phyloP scores from a whole-genome alignment of 2,329 filamentous ascomycete genomes.

The Magnaporthiopsis incrustans region DNA sequence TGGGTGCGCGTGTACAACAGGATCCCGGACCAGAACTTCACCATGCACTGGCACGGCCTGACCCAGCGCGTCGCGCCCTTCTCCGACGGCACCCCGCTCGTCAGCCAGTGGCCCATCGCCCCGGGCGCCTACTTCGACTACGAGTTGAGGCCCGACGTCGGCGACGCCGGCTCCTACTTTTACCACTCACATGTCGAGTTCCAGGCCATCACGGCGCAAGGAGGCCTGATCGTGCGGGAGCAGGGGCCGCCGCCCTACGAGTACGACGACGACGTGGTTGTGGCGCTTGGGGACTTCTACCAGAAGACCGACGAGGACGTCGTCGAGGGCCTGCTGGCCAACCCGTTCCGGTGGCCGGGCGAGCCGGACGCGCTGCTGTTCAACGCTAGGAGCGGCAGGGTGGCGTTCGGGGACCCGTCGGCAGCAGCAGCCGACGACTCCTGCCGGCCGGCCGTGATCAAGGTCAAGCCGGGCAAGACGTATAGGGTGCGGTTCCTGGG shows the following conservation, averaged over 20 bases:
- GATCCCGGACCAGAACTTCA: constrained; percentile 43
- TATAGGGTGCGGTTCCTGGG: constrained; percentile 57
- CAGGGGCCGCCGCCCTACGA: constrained; percentile 38
- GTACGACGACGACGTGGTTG: constrained; percentile 53
- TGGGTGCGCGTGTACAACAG: constrained; percentile 55
- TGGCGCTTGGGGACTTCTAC: constrained; percentile 51
- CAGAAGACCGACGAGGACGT: constrained; percentile 43
- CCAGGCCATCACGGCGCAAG: constrained; percentile 50
- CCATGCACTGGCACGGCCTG: constrained; percentile 64
- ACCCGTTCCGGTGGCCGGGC: constrained; percentile 49
- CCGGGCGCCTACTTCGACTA: constrained; percentile 59
- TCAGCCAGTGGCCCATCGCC: constrained; percentile 58
- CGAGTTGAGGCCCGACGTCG: constrained; percentile 44
- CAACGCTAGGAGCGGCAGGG: constrained; percentile 43
- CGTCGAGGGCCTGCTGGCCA: constrained; percentile 36
- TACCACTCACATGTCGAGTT: constrained; percentile 41
- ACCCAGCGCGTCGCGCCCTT: constrained; percentile 51
- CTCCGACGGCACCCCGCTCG: constrained; percentile 53
- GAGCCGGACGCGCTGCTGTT: constrained; percentile 49
- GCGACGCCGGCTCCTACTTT: constrained; percentile 53
- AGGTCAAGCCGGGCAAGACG: constrained; percentile 50
- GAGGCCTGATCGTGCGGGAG: constrained; percentile 51
- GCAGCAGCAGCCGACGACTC: constrained; percentile 18
- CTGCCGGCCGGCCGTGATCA: constrained; percentile 42
- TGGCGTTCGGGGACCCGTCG: constrained; percentile 22